phyloP scores from a whole-genome alignment of 108 stramenopile genomes.

The Schizochytrium sp. region DNA sequence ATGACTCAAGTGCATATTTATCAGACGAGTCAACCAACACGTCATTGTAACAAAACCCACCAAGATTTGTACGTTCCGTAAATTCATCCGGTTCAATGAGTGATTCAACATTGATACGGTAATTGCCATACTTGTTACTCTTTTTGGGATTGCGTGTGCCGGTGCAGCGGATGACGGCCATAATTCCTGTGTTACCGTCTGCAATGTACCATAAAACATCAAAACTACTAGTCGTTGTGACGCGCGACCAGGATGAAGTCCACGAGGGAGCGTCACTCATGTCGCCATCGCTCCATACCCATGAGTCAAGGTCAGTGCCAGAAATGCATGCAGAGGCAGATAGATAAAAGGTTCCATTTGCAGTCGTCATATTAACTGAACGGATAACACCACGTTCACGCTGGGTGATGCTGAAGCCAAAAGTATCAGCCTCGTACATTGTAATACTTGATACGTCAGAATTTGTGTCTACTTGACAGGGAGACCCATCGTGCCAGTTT shows the following conservation, averaged over 20 bases:
- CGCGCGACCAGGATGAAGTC: not conserved
- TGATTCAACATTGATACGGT: conserved; percentile 52
- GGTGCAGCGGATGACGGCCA: conserved; percentile 40
- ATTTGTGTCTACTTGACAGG: not conserved
- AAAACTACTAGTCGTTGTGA: not conserved
- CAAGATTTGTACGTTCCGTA: not conserved
- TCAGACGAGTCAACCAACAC: not conserved
- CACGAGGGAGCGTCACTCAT: not conserved
- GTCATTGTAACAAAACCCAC: conserved; percentile 38
- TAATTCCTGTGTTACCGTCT: not conserved
- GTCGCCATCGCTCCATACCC: not conserved
- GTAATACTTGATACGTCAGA: conserved; percentile 15
- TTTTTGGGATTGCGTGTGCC: conserved; percentile 46
- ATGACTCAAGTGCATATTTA: not conserved
- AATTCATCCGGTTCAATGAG: conserved; percentile 48
- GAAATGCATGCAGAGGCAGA: conserved; percentile 3
- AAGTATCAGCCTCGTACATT: conserved; percentile 58
- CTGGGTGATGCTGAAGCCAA: not conserved
- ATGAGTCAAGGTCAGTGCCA: not conserved
- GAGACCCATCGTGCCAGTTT: not conserved
- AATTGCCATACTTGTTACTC: not conserved
- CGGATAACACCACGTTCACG: conserved; percentile 50
- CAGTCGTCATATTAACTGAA: conserved; percentile 9
- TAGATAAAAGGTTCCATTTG: not conserved
- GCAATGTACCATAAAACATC: conserved; percentile 15